Conservation (phyloP, 371 early-diverging fungal genomes). For the Apophysomyces ossiformis region DNA sequence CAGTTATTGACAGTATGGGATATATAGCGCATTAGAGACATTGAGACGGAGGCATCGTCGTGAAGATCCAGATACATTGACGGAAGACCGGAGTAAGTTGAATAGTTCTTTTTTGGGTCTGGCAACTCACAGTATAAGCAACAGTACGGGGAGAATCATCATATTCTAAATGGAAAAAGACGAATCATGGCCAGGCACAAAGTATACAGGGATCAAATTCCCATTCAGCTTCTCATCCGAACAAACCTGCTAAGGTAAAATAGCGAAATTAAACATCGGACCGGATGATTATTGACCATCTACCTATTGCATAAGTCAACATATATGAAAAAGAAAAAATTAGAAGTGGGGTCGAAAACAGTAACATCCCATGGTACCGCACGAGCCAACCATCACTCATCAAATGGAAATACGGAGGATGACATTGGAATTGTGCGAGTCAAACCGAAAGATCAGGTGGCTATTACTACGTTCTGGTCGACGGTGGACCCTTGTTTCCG, state of each 20-base stretch:
- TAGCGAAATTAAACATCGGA: neutral
- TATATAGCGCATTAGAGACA: conserved; percentile 28
- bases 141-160: conserved; percentile 4
- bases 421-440: conserved; percentile 49
- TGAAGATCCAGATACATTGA: conserved; percentile 8
- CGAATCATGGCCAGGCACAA: conserved; percentile 4
- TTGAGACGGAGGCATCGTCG: conserved; percentile 15
- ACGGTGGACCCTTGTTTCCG: conserved; percentile 86
- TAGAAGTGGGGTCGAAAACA: neutral
- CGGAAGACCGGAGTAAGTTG: conserved; percentile 10
- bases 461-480: conserved; percentile 80
- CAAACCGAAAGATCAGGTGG: conserved; percentile 74
- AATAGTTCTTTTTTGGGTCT: neutral
- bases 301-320: neutral
- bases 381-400: neutral
- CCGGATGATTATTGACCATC: neutral
- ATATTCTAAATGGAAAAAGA: conserved; percentile 13
- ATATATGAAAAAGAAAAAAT: conserved; percentile 3
- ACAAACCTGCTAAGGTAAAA: conserved; percentile 1
- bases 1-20: neutral
- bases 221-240: neutral
- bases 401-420: conserved; percentile 9
- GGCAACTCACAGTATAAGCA: neutral
- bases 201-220: neutral
- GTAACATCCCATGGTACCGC: neutral